Conservation (phyloP, 768 basidiomycete species). For the Rhodosporidiobolus sp. region DNA sequence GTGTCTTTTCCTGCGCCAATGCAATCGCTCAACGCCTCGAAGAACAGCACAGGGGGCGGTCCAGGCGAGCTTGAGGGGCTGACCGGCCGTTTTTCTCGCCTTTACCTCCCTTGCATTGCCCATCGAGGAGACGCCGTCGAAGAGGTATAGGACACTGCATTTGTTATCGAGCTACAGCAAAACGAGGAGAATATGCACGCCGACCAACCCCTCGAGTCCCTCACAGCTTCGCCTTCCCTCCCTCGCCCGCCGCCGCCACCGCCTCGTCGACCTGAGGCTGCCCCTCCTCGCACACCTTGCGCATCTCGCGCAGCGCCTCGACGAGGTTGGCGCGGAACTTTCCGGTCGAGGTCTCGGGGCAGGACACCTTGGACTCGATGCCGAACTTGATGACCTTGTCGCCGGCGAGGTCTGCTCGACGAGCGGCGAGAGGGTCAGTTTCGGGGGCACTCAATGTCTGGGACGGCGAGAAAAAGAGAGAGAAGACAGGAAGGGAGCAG, state of each 20-base stretch:
- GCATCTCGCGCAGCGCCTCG: slow-evolving; percentile 68
- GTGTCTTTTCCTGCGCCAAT: too few relatives aligned
- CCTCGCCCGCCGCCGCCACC: neutral
- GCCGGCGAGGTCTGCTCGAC: slow-evolving; percentile 68
- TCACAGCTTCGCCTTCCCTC: slow-evolving; percentile 14
- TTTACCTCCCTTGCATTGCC: too few relatives aligned
- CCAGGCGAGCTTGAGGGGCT: too few relatives aligned
- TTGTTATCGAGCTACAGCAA: too few relatives aligned
- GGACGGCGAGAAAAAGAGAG: too few relatives aligned
- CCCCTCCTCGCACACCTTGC: slow-evolving; percentile 54
- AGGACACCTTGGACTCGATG: slow-evolving; percentile 81
- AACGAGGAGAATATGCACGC: too few relatives aligned
- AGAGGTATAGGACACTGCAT: too few relatives aligned
- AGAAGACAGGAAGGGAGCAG: too few relatives aligned
- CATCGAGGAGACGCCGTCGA: too few relatives aligned
- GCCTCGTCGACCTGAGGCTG: slow-evolving; percentile 12
- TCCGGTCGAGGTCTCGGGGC: slow-evolving; percentile 65
- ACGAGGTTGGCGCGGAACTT: slow-evolving; percentile 63
- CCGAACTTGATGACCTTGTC: slow-evolving; percentile 81
- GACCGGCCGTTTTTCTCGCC: too few relatives aligned
- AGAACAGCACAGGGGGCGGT: too few relatives aligned
- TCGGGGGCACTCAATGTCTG: neutral
- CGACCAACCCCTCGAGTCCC: neutral
- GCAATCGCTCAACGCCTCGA: too few relatives aligned
- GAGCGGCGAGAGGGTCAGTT: neutral